Evolutionary conservation across 768 basidiomycete species (phyloP).

Genomic region (Kwoniella pini): DNA sequence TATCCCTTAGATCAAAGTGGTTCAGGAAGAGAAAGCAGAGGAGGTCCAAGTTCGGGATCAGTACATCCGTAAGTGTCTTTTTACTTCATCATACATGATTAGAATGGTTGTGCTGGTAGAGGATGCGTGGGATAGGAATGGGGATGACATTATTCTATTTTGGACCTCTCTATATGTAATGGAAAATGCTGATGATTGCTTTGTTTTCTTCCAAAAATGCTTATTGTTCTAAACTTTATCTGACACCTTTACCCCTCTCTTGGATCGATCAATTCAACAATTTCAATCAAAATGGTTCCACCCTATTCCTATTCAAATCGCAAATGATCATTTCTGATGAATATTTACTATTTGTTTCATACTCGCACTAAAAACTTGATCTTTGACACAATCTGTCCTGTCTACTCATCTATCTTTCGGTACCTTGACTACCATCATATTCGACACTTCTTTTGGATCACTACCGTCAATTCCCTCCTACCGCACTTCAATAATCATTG

Average conservation of each 20-base stretch:
- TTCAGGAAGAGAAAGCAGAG: neutral
- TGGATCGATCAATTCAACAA: neutral
- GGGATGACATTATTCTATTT: no score
- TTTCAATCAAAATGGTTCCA: neutral
- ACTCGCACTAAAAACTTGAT: neutral
- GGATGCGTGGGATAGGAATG: no score
- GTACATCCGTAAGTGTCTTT: slow-evolving; percentile 24
- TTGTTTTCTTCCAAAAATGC: no score
- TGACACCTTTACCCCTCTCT: neutral
- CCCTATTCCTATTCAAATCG: neutral
- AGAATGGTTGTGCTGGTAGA: no score
- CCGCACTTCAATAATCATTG: no score
- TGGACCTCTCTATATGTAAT: no score
- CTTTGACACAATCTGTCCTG: neutral
- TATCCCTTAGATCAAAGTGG: no score
- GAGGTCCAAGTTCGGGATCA: slow-evolving; percentile 6
- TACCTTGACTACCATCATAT: slow-evolving; percentile 10
- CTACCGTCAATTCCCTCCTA: neutral
- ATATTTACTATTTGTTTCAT: neutral
- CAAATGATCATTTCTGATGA: neutral
- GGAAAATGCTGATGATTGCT: no score
- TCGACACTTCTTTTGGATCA: neutral
- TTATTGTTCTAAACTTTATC: neutral
- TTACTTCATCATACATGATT: no score
- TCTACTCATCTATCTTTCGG: neutral